These are phyloP conservation scores for Ilyonectria destructans DNA, from an alignment of 2,329 filamentous ascomycete species.

Conservation along the genomic window DNA sequence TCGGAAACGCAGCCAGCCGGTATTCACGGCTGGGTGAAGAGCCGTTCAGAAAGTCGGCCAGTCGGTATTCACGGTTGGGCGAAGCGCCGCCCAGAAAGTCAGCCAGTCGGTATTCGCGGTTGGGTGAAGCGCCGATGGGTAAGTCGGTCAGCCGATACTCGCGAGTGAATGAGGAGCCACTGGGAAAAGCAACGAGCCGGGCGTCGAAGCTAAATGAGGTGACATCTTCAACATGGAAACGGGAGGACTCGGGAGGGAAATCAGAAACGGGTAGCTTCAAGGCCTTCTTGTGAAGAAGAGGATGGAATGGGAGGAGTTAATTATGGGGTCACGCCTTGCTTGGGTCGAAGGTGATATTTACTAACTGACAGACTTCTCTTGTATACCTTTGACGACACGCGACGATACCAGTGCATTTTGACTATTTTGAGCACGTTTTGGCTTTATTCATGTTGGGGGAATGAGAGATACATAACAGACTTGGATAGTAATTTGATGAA, in stretches of 20 bases:
- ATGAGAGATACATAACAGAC: background rate
- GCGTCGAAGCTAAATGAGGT: conserved; percentile 29
- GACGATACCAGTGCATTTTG: conserved; percentile 36
- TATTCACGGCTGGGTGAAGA: background rate
- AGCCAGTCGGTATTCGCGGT: conserved; percentile 30
- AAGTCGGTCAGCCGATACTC: conserved; percentile 34
- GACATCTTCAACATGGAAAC: conserved; percentile 36
- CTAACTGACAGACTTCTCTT: conserved; percentile 12
- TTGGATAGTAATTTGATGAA: conserved; percentile 1
- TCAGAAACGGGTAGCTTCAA: conserved; percentile 45
- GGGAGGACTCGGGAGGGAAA: conserved; percentile 39
- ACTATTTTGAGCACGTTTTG: conserved; percentile 5
- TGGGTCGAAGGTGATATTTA: conserved; percentile 1
- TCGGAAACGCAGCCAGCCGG: background rate
- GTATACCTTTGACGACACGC: conserved; percentile 31
- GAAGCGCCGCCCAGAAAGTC: conserved; percentile 20
- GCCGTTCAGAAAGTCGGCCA: background rate
- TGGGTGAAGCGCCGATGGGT: background rate
- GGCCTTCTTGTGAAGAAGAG: conserved; percentile 43
- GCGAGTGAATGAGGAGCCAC: conserved; percentile 35
- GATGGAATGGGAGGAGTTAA: background rate
- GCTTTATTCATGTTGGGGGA: background rate
- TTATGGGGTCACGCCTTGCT: background rate
- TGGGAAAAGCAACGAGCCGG: conserved; percentile 33
- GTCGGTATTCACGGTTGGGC: background rate